Base-by-base conservation (phyloP, 2,329 filamentous ascomycete species). In the Arthrobotrys pseudoclavata region DNA sequence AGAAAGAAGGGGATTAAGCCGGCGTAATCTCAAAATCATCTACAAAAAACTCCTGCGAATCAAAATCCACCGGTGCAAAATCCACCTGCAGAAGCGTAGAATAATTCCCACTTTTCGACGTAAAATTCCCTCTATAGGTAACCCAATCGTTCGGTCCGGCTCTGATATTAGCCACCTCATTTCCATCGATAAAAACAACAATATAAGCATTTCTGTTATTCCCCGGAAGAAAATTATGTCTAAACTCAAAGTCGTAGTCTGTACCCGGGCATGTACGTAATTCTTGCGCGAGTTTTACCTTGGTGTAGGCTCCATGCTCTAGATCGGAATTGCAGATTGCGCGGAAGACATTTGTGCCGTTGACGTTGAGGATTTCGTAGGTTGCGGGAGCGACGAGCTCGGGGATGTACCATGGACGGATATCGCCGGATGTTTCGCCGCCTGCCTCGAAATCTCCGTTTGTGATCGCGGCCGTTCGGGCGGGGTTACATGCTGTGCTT, bases 41-140 rank as follows among this genome's bases (percentile, higher is more conserved):
- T 13, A 72, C 69, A 52, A 40, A 72, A 29, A 64, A 72, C 60
- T 72, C 69, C 29, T 72, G 69, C 20, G 69, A 72, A 60, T 57
- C 60, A 34, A 57, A 72, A 6, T 13, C 60, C 20, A 72, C 69
- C 6, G 69, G 69, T 4, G 60, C 61, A 24, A 72, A 72, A 52
- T 72, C 69, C 40, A 72, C n/a, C 26, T 66, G 60, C 1, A 72
- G 34, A 3, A 62, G 31, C n/a, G 57, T 63, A 1, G 67, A 37
- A 10, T 24, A 37, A 10, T 24, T 31, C 20, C 52, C 52, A 12
- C 48, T n/a, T 1, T n/a, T 15, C 22, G 68, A 64, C 5, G 69
- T 72, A 13, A 66, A 72, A 34, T 72, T 64, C 24, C 69, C 69
- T 3, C n/a, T 48, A n/a, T 31, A 50, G 1, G 48, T 47, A 29